These are phyloP conservation scores for Fusarium fujikuroi DNA, from an alignment of 2,329 filamentous ascomycete genomes.

Conservation along the genomic window DNA sequence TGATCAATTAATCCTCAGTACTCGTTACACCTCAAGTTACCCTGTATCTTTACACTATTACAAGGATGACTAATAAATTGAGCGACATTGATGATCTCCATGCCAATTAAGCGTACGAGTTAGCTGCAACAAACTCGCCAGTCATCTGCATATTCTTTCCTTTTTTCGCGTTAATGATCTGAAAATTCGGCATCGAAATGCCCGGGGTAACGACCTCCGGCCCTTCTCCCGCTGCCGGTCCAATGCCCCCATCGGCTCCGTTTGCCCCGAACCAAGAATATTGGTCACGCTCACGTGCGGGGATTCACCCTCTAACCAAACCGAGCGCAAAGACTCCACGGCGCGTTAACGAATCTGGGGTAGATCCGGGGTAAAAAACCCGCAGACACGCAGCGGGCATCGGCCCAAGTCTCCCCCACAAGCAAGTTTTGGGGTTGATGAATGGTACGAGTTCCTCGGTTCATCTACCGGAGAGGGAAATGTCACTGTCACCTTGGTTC, in stretches of 20 bases:
- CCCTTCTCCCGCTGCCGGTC: not conserved
- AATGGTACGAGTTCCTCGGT: constrained; percentile 22
- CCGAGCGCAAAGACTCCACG: not conserved
- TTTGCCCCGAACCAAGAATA: constrained; percentile 3
- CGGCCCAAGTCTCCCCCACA: constrained; percentile 1
- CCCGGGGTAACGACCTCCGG: not conserved
- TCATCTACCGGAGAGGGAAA: constrained; percentile 1
- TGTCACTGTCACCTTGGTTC: not conserved
- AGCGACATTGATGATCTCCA: rapidly evolving
- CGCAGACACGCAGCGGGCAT: constrained; percentile 19
- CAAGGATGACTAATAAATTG: not conserved
- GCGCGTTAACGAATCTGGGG: constrained; percentile 13
- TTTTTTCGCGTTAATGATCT: not conserved
- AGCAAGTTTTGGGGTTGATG: not conserved
- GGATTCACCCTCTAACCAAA: not conserved
- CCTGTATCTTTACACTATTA: rapidly evolving
- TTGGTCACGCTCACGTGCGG: not conserved
- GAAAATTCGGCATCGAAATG: not conserved
- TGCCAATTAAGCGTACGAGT: not conserved
- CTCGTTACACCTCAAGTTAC: not conserved
- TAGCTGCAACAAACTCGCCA: rapidly evolving
- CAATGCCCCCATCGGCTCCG: constrained; percentile 11
- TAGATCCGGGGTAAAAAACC: constrained; percentile 34
- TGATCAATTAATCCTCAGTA: rapidly evolving
- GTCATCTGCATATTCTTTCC: not conserved